Evolutionary conservation across 2,329 filamentous ascomycete species (phyloP).

Genomic region (Stagonosporopsis vannaccii): DNA sequence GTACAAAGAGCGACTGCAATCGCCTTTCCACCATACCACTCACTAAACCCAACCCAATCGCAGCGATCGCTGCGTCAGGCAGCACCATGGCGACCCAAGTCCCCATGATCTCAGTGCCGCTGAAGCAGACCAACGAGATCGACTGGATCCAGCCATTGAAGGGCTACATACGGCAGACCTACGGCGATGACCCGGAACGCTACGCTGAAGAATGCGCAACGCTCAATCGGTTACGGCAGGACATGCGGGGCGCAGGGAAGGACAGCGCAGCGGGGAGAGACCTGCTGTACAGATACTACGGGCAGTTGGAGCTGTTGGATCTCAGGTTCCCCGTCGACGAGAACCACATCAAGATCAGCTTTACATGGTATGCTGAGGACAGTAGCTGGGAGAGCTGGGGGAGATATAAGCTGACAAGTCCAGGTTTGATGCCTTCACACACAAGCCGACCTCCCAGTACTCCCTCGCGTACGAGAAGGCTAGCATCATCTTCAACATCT

Average conservation of each 20-base stretch:
- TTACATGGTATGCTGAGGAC: conserved; percentile 77
- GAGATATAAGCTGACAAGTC: conserved; percentile 28
- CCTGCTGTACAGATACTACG: conserved; percentile 95
- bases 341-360: conserved; percentile 98
- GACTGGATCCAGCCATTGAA: conserved; percentile 96
- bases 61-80: conserved; percentile 19
- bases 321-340: conserved; percentile 96
- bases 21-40: conserved; percentile 21
- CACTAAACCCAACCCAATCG: conserved; percentile 25
- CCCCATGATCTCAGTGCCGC: conserved; percentile 92
- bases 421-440: conserved; percentile 99
- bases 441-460: conserved; percentile 96
- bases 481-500: conserved; percentile 99
- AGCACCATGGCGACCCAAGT: conserved; percentile 60
- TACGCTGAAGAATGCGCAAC: conserved; percentile 96
- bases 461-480: conserved; percentile 98
- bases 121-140: conserved; percentile 95
- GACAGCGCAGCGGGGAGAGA: conserved; percentile 94
- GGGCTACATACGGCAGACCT: conserved; percentile 88
- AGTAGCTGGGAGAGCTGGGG: not conserved
- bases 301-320: conserved; percentile 93
- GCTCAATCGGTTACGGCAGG: conserved; percentile 92
- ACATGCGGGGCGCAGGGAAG: conserved; percentile 96
- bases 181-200: conserved; percentile 94
- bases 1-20: not conserved